A percentile compares a stretch with the other conserved stretches of the same genome.
These are phyloP conservation scores for Saccharum spontaneum DNA, from an alignment of 176 grass and related monocot species.

Conservation along the genomic window DNA sequence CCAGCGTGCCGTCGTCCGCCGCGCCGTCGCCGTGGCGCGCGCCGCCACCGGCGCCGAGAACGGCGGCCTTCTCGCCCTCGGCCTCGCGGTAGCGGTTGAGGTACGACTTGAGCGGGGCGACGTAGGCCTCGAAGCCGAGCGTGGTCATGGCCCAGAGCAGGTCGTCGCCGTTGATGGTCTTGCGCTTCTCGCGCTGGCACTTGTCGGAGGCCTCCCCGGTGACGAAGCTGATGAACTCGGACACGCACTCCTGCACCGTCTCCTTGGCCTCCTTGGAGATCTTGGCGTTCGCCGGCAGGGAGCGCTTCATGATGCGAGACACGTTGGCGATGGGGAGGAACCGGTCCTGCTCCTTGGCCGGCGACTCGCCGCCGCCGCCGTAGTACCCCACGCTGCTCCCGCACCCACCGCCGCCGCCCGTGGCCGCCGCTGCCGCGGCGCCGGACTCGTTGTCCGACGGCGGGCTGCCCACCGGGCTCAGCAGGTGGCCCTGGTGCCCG, in stretches of 20 bases:
- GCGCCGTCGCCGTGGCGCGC: conserved; percentile 15
- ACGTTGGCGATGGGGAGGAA: conserved; percentile 97
- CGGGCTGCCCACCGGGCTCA: conserved; percentile 62
- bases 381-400: conserved; percentile 28
- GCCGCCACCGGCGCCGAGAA: conserved; percentile 10
- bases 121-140: conserved; percentile 85
- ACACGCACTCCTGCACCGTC: conserved; percentile 98
- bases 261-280: conserved; percentile 94
- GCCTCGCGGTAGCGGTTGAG: conserved; percentile 71
- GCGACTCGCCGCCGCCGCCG: conserved; percentile 45
- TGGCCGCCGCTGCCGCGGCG: conserved; percentile 15
- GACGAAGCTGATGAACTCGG: conserved; percentile 96
- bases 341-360: conserved; percentile 78
- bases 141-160: conserved; percentile 94
- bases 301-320: conserved; percentile 87
- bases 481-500: conserved; percentile 38
- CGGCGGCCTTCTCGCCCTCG: conserved; percentile 75
- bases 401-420: background rate
- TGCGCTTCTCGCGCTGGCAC: conserved; percentile 96
- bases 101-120: conserved; percentile 67
- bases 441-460: conserved; percentile 70
- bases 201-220: conserved; percentile 97
- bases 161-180: conserved; percentile 98
- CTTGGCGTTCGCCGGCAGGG: conserved; percentile 88
- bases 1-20: background rate